Evolutionary conservation across 768 basidiomycete species (phyloP), one percentile per base, ranked within the genome.

Genomic region (Dioszegia crocea): DNA sequence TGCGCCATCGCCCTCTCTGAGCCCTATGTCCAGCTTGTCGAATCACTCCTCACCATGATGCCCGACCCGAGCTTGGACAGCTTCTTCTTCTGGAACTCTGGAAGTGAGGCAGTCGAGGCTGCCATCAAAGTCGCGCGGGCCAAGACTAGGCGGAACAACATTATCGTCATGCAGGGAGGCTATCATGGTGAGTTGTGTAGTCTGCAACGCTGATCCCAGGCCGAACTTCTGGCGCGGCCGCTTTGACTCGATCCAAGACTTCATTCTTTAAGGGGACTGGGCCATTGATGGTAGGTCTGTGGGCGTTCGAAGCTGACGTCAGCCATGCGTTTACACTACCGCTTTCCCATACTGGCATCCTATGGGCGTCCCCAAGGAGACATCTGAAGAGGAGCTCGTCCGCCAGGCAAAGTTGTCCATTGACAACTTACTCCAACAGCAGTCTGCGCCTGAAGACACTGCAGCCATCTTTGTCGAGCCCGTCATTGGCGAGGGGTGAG

Each of bases 11-110:
- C 86, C 10, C 86, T 89, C 79, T 86, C 89, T 64, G 84, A 83
- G 64, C 90, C 91, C 0, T 91, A 93, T 76, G 82, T 96, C 21
- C 82, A 85, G 50, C 86, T 97, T 64, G 87, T 97, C 68, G 84
- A 94, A 74, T 84, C 83, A 55, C 82, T 97, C 5, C 78, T 94
- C 11, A 88, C 91, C 0, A 79, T 88, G 62, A 92, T 97, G 91
- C 93, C 93, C 1, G 79, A 92, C 78, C 82, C 85, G 0, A 91
- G 89, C 1, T 81, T 98, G 24, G 88, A 94, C 75, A 91, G 89
- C 29, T 96, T 97, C 82, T 96, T 91, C 83, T 89, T 96, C 78
- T 90, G 88, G 88, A 96, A 90, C 79, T 93, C 91, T 0, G 94
- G 94, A 2, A 86, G 89, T 0, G 94, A 98, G 78, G 94, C 92